Base-by-base conservation (phyloP, 768 basidiomycete species). In the Chalciporus pseudorubinellus region DNA sequence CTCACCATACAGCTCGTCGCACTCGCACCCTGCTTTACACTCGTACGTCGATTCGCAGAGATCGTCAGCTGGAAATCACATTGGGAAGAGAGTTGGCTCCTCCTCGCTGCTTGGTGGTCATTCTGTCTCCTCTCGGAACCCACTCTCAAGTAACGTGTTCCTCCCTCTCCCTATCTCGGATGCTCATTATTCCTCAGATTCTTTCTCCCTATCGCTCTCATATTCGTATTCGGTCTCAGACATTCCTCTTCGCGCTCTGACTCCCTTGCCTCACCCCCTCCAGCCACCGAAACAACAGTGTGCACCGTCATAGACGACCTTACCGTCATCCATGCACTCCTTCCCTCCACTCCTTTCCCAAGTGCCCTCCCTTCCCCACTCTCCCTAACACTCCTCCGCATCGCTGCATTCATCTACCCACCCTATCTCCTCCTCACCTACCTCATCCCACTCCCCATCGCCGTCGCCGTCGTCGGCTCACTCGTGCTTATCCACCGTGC, bases 61-160 rank as follows among this genome's bases (percentile, higher is more conserved):
- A 65, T 84, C 1, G 26, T 80, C 28, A 78, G 74, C 57, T 92
- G 89, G 87, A 70, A 75, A 34, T 61, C 74, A 0, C 66, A 55
- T 1, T 80, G 78, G 76, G 78, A 83, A 59, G 79, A 88, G 46
- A 77, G 82, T 46, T 86, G 78, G 74, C 78, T 94, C 3, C 66
- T 78, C 1, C 71, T 95, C 39, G 86, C 78, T 0, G 64, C 66
- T 1, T 94, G 89, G 89, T 95, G 92, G 89, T 80, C 78, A 0
- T 21, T 83, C 18, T 92, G 89, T 71, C 72, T 94, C 49, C 74
- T 86, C 40, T 68, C 78, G 1, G 74, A 77, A 14, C 67, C 70
- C 29, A 69, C 67, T 10, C 69, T 91, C 57, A 75, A 78, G 83
- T 82, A 31, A 51, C 44, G 75, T 66, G 8, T 10, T 20, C 22